Base-by-base conservation (phyloP, 495 filamentous ascomycete species). In the Tricharina praecox region DNA sequence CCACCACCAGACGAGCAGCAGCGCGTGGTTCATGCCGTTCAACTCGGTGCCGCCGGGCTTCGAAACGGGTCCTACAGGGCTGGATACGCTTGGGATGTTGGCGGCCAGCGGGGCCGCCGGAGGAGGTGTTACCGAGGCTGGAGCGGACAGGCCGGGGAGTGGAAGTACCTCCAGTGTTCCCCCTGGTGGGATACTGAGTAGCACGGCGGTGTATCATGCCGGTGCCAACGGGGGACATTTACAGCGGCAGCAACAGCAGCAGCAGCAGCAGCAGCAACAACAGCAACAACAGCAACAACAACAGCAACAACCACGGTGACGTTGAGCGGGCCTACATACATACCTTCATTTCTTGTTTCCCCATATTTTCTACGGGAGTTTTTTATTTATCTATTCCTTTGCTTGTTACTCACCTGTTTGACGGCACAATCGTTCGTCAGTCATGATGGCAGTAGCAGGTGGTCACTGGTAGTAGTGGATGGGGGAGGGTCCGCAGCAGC, bases 1-100 rank as follows among this genome's bases (percentile, higher is more conserved):
- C n/a, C n/a, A n/a, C n/a, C 40, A 43, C 18, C 57, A 56, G 32
- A 45, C 79, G 1, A 85, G 78, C 45, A 18, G 15, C 40, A 74
- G 70, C 35, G 85, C 86, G 19, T 95, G 87, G 87, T 93, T 93
- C 63, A 77, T 93, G 67, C 87, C 87, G 2, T 95, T 93, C 66
- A 95, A 94, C 48, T 58, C 55, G 11, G 50, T 54, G 24, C 54
- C 56, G 33, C 56, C 50, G 7, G 42, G 50, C 34, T 54, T 54
- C 26, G 56, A 58, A 43, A 56, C 75, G 88, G 65, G 81, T 85
- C 51, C 83, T 82, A 43, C 75, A 75, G 19, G 71, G 13, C 48
- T 54, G 42, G 42, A 32, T 28, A 36, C 39, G 23, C 23, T 58
- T 30, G 45, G 47, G 47, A 49, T 60, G 43, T 52, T 52, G 47